Conservation (phyloP, 768 basidiomycete species). For the Rhodotorula kratochvilovae region DNA sequence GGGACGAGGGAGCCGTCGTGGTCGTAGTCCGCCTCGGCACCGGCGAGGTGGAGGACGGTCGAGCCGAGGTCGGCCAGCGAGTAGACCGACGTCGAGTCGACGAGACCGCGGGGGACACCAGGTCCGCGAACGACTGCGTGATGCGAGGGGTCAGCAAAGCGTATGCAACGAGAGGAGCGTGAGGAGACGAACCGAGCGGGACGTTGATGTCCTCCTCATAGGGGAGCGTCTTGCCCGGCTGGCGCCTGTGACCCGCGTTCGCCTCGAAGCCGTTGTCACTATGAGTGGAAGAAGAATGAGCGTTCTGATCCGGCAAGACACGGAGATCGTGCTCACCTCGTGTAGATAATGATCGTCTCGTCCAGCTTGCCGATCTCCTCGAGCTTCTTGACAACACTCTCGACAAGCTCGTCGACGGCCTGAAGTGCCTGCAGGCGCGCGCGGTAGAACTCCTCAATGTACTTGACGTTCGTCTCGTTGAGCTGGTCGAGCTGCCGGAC, state of each 20-base stretch:
- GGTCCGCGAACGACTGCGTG: slow-evolving; percentile 36
- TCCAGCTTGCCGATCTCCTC: slow-evolving; percentile 33
- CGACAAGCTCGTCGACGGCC: slow-evolving; percentile 41
- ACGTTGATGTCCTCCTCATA: slow-evolving; percentile 42
- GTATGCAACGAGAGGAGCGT: too few relatives aligned
- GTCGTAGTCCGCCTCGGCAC: slow-evolving; percentile 36
- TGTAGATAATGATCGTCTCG: slow-evolving; percentile 37
- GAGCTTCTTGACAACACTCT: slow-evolving; percentile 31
- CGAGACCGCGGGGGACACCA: slow-evolving; percentile 4
- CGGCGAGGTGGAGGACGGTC: slow-evolving; percentile 37
- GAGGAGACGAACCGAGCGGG: slow-evolving; percentile 4
- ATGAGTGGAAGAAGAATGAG: not conserved
- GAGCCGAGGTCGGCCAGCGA: slow-evolving; percentile 36
- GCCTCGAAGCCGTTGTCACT: slow-evolving; percentile 40
- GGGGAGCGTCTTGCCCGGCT: slow-evolving; percentile 38
- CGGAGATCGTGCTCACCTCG: slow-evolving; percentile 5
- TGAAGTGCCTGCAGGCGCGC: slow-evolving; percentile 26
- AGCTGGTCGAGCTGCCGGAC: slow-evolving; percentile 25
- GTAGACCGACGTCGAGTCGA: slow-evolving; percentile 30
- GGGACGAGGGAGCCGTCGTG: slow-evolving; percentile 28
- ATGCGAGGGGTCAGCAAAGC: too few relatives aligned
- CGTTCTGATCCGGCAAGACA: not conserved
- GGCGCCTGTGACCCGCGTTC: slow-evolving; percentile 34
- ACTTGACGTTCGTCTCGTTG: slow-evolving; percentile 28
- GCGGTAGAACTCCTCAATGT: slow-evolving; percentile 38